Evolutionary conservation across 768 basidiomycete genomes (phyloP), one percentile per base, ranked within the genome.

Genomic region (Dendrothele bispora): DNA sequence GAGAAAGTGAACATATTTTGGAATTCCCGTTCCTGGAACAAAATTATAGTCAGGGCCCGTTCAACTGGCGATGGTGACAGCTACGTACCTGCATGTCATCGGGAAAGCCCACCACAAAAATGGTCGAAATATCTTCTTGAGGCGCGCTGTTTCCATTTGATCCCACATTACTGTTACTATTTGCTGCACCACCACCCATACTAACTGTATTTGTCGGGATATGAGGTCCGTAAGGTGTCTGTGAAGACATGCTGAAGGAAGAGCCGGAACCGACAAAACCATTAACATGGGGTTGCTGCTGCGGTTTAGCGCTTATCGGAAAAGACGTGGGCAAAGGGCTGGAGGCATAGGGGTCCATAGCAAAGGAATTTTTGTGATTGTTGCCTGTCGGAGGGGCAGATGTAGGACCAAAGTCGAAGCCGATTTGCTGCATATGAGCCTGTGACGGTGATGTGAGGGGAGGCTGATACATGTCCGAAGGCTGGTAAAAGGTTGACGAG

Each of bases 1-100:
- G 91, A 92, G 61, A 99, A 99, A 7, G 94, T 92, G 65, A 99
- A 99, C 89, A 99, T 95, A 64, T 98, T 98, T 66, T 95, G 92
- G 67, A 98, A 99, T 70, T 99, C 97, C 25, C 97, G 92, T 73
- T 98, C 97, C 94, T 98, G 56, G 3, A 43, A 43, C 54, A 53
- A 4, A 41, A 21, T 26, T 7, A 14, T n/a, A 24, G 40, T 27
- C 21, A 12, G 38, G 11, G 30, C 28, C 21, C 20, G 37, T 21
- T 30, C 7, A 6, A 41, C 7, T 2, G 34, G 30, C 8, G 7
- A 21, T n/a, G n/a, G n/a, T 25, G 8, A 52, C 45, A 32, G 39
- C n/a, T 20, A 78, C 86, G 54, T 58, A 91, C 94, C 80, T 88
- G 86, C 91, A 98, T 98, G 60, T 99, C 97, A 48, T 99, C 97